Conservation (phyloP, 768 basidiomycete genomes). For the Lactarius sp. region DNA sequence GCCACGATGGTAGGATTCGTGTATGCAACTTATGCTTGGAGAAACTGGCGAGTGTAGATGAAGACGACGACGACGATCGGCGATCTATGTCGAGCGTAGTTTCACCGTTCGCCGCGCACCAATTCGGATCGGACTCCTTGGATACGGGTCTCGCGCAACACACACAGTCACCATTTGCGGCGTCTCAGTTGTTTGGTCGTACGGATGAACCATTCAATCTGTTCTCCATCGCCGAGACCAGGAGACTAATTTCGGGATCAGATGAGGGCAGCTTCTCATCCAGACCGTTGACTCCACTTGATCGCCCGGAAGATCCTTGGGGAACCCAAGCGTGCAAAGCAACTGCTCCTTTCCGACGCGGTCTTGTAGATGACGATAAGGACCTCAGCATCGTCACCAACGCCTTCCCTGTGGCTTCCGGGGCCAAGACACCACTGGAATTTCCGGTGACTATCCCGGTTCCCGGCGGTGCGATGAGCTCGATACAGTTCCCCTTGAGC, state of each 20-base stretch:
- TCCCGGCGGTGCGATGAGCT: constrained; percentile 52
- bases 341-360: constrained; percentile 70
- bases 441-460: constrained; percentile 54
- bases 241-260: constrained; percentile 48
- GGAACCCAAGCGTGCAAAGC: constrained; percentile 43
- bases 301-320: constrained; percentile 38
- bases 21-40: constrained; percentile 96
- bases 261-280: constrained; percentile 51
- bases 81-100: constrained; percentile 74
- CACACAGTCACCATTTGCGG: constrained; percentile 83
- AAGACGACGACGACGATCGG: constrained; percentile 86
- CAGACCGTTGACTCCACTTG: constrained; percentile 47
- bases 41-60: constrained; percentile 81
- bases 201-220: constrained; percentile 75
- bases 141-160: constrained; percentile 41
- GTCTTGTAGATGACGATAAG: constrained; percentile 72
- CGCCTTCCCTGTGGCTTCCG: constrained; percentile 40
- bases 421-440: constrained; percentile 50
- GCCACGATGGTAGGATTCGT: constrained; percentile 91
- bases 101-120: constrained; percentile 72
- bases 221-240: constrained; percentile 78
- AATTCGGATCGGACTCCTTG: constrained; percentile 50
- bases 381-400: constrained; percentile 43
- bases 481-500: constrained; percentile 75
- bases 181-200: constrained; percentile 76